These are phyloP conservation scores for Metschnikowia lunata DNA, from an alignment of 805 yeast genomes.

Conservation along the genomic window DNA sequence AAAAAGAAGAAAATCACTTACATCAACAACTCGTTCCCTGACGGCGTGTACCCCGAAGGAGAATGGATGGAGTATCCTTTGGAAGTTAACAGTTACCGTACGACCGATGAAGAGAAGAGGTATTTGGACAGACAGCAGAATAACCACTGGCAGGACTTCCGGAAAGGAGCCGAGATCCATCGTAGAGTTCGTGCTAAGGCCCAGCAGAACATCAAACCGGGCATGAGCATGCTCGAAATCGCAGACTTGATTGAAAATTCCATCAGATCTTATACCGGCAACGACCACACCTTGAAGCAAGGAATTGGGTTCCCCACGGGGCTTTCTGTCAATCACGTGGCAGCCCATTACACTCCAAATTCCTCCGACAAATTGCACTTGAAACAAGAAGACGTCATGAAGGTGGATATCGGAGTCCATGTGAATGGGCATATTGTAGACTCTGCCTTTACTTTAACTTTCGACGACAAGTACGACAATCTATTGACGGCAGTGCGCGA, in stretches of 20 bases:
- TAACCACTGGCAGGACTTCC: conserved; percentile 75
- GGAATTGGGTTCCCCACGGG: conserved; percentile 99
- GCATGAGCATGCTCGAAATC: conserved; percentile 85
- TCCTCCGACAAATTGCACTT: conserved; percentile 84
- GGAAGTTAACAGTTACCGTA: conserved; percentile 61
- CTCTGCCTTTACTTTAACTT: conserved; percentile 89
- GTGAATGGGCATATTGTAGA: conserved; percentile 92
- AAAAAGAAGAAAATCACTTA: conserved; percentile 51
- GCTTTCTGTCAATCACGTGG: conserved; percentile 84
- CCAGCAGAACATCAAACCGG: conserved; percentile 72
- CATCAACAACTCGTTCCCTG: conserved; percentile 65
- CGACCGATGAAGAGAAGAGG: conserved; percentile 83
- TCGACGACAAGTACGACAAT: conserved; percentile 77
- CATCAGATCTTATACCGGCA: conserved; percentile 67
- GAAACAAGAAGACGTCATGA: conserved; percentile 86
- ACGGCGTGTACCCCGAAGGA: conserved; percentile 78
- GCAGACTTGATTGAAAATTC: conserved; percentile 88
- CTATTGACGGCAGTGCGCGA: conserved; percentile 81
- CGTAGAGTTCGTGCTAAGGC: conserved; percentile 84
- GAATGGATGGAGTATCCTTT: conserved; percentile 76
- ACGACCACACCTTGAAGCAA: conserved; percentile 58
- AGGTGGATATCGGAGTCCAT: conserved; percentile 95
- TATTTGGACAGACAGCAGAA: conserved; percentile 64
- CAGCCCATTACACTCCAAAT: conserved; percentile 98
- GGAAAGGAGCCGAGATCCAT: conserved; percentile 96